Base-by-base conservation (phyloP, 805 yeast genomes). In the Spathaspora arborariae region DNA sequence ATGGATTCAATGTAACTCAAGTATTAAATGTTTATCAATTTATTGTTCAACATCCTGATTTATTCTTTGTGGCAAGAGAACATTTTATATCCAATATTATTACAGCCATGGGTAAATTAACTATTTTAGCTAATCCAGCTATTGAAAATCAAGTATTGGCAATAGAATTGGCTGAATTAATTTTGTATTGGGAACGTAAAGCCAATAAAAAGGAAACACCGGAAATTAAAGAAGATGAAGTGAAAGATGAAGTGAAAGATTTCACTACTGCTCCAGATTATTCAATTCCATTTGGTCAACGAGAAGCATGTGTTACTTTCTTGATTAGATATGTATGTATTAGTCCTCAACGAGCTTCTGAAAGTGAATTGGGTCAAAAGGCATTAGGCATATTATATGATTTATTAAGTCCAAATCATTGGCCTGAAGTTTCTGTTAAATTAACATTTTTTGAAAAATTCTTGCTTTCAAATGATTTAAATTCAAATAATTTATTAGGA, bases 351-450 rank as follows among this genome's bases (percentile, higher is more conserved):
- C 76, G 94, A 51, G 90, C 92, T 0, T 80, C 94, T 0, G 96
- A 90, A 51, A 82, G 82, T 55, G 90, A 86, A 46, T 67, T 89
- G 2, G 95, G 96, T 11, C 83, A 83, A 48, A 79, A 88, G 41
- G 94, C 96, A 0, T 65, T 94, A 44, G 82, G 81, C n/a, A 82
- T 90, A 9, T 69, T 94, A 41, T 83, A 86, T 45, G 83, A 81
- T 45, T 70, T 92, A 11, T 68, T 91, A 46, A 81, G 88, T 8
- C 81, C 87, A 3, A 76, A 76, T 0, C 81, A 79, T 50, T 92
- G 98, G 98, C 76, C 88, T 0, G 96, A 89, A 54, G 95, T 89
- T 5, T 78, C 84, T n/a, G 90, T 94, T 16, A 88, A 88, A 56
- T 72, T 94, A 27, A 79, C 84, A 1, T 90, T 88, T 64, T 94